phyloP scores from a whole-genome alignment of 768 basidiomycete genomes.

The Candolleomyces eurysporus region DNA sequence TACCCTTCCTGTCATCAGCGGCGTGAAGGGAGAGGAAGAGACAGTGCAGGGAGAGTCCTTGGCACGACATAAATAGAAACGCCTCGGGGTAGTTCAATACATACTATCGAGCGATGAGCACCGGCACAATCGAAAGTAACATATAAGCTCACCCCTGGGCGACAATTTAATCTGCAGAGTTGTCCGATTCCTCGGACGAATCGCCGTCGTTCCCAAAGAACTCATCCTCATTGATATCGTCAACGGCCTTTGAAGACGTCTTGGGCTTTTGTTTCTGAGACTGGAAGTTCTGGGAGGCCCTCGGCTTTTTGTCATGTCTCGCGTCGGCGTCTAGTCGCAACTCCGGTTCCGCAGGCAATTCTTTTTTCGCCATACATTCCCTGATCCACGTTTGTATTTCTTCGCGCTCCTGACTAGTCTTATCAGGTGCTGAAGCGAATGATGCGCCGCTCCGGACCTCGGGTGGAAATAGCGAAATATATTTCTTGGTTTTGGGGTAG shows the following conservation, averaged over 20 bases:
- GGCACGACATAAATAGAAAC: too few relatives aligned
- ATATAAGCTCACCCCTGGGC: background rate
- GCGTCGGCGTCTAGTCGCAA: slow-evolving; percentile 13
- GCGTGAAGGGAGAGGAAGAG: too few relatives aligned
- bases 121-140: too few relatives aligned
- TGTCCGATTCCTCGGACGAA: slow-evolving; percentile 11
- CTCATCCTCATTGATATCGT: slow-evolving; percentile 30
- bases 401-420: slow-evolving; percentile 51
- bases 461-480: slow-evolving; percentile 86
- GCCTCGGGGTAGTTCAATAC: too few relatives aligned
- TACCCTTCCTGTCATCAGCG: too few relatives aligned
- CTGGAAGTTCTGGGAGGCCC: slow-evolving; percentile 5
- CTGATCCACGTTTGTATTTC: slow-evolving; percentile 60
- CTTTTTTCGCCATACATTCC: slow-evolving; percentile 57
- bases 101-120: too few relatives aligned
- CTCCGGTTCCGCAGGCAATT: slow-evolving; percentile 63
- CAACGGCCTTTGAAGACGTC: background rate
- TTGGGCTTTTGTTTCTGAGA: background rate
- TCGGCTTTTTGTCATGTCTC: background rate
- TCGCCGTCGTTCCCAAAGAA: slow-evolving; percentile 43
- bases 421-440: slow-evolving; percentile 23
- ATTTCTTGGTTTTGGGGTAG: slow-evolving; percentile 83
- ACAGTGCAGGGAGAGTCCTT: too few relatives aligned
- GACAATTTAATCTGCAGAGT: background rate
- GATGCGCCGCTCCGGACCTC: slow-evolving; percentile 42